Conservation (phyloP, 1,139 yeast genomes). For the Debaryomyces sp. region DNA sequence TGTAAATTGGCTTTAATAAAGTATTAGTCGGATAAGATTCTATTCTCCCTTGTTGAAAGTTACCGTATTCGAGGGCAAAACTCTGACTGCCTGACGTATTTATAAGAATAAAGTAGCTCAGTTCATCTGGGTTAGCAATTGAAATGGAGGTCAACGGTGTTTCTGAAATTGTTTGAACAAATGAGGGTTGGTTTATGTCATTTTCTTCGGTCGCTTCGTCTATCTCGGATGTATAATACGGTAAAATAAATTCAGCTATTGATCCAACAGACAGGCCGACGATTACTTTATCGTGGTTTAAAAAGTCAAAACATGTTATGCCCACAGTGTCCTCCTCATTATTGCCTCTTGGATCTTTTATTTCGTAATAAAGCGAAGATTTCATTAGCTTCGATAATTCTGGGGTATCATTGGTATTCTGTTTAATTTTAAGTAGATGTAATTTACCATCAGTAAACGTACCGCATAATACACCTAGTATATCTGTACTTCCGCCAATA, state of each 20-base stretch:
- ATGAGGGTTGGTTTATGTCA: constrained; percentile 48
- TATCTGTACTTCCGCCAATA: constrained; percentile 19
- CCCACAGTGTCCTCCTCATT: constrained; percentile 18
- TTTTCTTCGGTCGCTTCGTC: constrained; percentile 9
- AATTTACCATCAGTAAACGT: constrained; percentile 66
- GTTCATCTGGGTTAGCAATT: constrained; percentile 30
- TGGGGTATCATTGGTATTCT: constrained; percentile 11
- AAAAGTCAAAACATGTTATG: constrained; percentile 59
- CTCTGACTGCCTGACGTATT: constrained; percentile 54
- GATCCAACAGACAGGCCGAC: constrained; percentile 71
- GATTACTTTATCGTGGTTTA: constrained; percentile 50
- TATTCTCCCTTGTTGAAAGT: constrained; percentile 40
- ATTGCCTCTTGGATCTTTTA: constrained; percentile 18
- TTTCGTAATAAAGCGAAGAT: constrained; percentile 32
- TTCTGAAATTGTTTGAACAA: constrained; percentile 46
- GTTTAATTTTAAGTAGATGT: constrained; percentile 50
- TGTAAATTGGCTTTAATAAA: constrained; percentile 29
- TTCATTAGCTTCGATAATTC: constrained; percentile 25
- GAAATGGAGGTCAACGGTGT: constrained; percentile 52
- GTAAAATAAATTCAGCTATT: constrained; percentile 62
- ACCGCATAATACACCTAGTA: constrained; percentile 54
- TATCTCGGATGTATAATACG: constrained; percentile 11
- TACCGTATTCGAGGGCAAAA: constrained; percentile 40
- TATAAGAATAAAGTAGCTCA: constrained; percentile 40
- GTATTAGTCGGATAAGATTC: constrained; percentile 24